Conservation (phyloP, 1,284 basidiomycete species). For the Xerocomus cyaneibrunnescens region DNA sequence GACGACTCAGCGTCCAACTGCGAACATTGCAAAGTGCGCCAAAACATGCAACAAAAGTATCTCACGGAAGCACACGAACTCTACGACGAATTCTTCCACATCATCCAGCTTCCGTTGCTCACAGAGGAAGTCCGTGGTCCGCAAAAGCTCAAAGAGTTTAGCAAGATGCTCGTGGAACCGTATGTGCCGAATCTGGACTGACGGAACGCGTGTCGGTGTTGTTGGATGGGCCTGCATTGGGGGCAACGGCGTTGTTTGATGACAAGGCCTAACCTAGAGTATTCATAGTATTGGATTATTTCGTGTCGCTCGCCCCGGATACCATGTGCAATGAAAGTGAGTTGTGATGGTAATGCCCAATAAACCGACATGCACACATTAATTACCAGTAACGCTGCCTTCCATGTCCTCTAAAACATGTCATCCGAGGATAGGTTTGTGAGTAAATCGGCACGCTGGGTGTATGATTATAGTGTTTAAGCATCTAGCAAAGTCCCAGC, state of each 20-base stretch:
- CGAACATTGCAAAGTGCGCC: slow-evolving; percentile 91
- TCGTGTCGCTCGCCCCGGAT: slow-evolving; percentile 9
- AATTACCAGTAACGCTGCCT: no score
- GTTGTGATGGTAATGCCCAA: no score
- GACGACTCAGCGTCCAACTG: slow-evolving; percentile 74
- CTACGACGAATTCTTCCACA: slow-evolving; percentile 97
- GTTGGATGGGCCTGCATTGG: not conserved
- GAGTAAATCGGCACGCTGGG: no score
- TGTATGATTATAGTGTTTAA: not conserved
- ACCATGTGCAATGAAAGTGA: slow-evolving; percentile 13
- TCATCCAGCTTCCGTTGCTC: slow-evolving; percentile 87
- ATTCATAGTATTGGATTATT: slow-evolving; percentile 13
- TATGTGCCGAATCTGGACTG: slow-evolving; percentile 37
- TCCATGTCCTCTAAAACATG: no score
- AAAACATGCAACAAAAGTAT: slow-evolving; percentile 99
- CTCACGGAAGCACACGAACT: slow-evolving; percentile 92
- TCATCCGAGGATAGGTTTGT: no score
- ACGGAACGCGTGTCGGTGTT: not conserved
- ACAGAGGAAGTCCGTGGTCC: slow-evolving; percentile 97
- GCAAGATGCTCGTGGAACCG: slow-evolving; percentile 79
- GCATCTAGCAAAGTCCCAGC: not conserved
- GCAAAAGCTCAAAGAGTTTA: slow-evolving; percentile 89
- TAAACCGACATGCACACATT: no score
- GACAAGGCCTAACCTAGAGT: not conserved
- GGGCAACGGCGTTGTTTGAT: not conserved